Conservation (phyloP, 306 rosid genomes). For the Hippophae tibetana region DNA sequence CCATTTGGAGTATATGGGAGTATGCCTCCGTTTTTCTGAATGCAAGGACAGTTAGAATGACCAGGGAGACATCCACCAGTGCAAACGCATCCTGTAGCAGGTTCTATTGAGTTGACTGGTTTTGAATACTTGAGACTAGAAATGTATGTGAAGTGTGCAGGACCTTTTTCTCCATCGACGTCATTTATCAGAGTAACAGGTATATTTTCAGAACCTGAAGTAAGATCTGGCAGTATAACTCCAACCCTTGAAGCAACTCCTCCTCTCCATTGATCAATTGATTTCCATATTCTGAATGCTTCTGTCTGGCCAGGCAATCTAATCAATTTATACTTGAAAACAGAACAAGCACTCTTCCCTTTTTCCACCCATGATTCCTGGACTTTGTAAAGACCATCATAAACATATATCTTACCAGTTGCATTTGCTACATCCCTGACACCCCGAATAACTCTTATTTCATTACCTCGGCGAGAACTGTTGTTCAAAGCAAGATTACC, state of each 20-base stretch:
- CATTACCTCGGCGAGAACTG: slow-evolving; percentile 63
- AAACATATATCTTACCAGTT: slow-evolving; percentile 71
- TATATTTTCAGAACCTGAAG: slow-evolving; percentile 40
- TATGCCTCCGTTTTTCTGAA: slow-evolving; percentile 45
- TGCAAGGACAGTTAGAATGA: slow-evolving; percentile 49
- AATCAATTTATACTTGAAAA: slow-evolving; percentile 55
- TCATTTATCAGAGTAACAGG: slow-evolving; percentile 62
- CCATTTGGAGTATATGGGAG: slow-evolving; percentile 49
- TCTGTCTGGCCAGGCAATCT: slow-evolving; percentile 49
- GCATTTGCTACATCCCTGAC: slow-evolving; percentile 44
- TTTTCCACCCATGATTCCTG: slow-evolving; percentile 54
- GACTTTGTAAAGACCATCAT: slow-evolving; percentile 83
- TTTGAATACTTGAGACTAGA: slow-evolving; percentile 32
- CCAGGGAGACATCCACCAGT: slow-evolving; percentile 40
- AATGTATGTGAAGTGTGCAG: slow-evolving; percentile 43
- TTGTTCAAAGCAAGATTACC: slow-evolving; percentile 91
- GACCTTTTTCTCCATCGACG: slow-evolving; percentile 44
- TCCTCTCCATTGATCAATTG: slow-evolving; percentile 39
- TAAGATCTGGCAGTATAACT: slow-evolving; percentile 41
- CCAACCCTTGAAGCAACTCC: slow-evolving; percentile 34
- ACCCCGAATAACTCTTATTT: slow-evolving; percentile 79
- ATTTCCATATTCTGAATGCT: slow-evolving; percentile 43
- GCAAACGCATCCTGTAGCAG: slow-evolving; percentile 41
- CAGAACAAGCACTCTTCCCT: slow-evolving; percentile 43
- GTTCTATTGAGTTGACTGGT: slow-evolving; percentile 22